Evolutionary conservation across 257 asterid genomes (phyloP).

Genomic region (Leptodermis oblonga): DNA sequence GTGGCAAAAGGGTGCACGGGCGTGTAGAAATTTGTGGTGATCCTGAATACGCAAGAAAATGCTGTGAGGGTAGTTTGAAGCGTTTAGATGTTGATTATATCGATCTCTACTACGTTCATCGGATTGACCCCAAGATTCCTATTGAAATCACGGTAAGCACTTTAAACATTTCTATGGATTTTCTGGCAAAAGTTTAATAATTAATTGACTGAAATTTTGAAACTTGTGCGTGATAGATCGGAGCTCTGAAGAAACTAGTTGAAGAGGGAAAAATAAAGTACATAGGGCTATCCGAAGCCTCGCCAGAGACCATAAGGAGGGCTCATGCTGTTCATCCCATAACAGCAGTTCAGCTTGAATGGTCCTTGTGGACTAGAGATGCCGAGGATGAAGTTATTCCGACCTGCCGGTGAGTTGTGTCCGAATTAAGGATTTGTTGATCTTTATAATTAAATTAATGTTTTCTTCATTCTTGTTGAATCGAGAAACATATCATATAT

Average conservation of each 20-base stretch:
- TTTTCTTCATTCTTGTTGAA: no score
- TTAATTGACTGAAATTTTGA: background rate
- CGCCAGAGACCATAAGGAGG: constrained; percentile 65
- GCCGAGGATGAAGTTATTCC: constrained; percentile 60
- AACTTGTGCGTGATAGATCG: constrained; percentile 43
- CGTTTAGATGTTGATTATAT: constrained; percentile 26
- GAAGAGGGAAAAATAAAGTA: constrained; percentile 75
- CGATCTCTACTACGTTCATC: constrained; percentile 30
- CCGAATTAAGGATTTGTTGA: no score
- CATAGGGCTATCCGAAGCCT: constrained; percentile 70
- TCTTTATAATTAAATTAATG: no score
- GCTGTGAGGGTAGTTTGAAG: constrained; percentile 30
- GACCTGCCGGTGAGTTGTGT: constrained; percentile 45
- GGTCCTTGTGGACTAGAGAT: constrained; percentile 77
- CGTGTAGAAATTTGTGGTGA: constrained; percentile 16
- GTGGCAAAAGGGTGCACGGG: constrained; percentile 3
- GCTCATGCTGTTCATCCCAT: constrained; percentile 70
- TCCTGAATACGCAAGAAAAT: constrained; percentile 18
- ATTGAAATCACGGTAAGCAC: constrained; percentile 25
- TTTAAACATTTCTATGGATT: no score
- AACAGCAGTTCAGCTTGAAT: constrained; percentile 65
- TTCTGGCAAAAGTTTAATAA: no score
- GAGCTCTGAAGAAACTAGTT: constrained; percentile 64
- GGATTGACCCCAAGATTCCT: constrained; percentile 9
- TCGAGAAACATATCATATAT: no score